Evolutionary conservation across 1,284 basidiomycete genomes (phyloP), one percentile per base, ranked within the genome.

Genomic region (Trichosporon faecale): DNA sequence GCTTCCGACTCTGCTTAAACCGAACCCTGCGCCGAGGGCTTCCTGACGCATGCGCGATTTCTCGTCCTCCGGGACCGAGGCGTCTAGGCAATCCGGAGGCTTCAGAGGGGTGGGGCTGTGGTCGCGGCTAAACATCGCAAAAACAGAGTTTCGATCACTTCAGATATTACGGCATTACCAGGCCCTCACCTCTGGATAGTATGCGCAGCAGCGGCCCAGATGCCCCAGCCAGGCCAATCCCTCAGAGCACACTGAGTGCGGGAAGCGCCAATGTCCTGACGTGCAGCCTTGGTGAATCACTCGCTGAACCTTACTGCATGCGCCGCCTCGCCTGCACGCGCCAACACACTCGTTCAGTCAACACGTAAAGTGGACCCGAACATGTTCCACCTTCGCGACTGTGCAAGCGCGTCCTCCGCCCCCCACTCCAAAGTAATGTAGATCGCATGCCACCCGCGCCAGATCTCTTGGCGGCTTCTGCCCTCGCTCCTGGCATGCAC

Each of bases 251-350:
- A 11, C 7, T 52, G 18, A 46, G 23, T 21, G 21, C 49, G 49
- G 49, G 49, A 52, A 52, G 49, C 49, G 21, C 49, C 16, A 25
- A 44, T 11, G 6, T 52, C 23, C 23, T 25, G 49, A 23, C 49
- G 11, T 52, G 49, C 49, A 52, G 49, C 49, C 49, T 52, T 52
- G 49, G 49, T 52, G 49, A 52, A 52, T 52, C 49, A 52, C 49
- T 52, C 49, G 49, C 49, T 52, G 49, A 52, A 52, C 21, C 49
- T 52, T 52, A 52, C 49, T 44, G 40, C 9, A 5, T n/a, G 40
- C 40, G 40, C 40, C 40, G 40, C 6, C 4, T 18, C 40, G 40
- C 16, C 18, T 4, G 18, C 40, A 8, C 49, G 7, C 49, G 23
- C 49, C 49, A 55, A 9, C 40, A 8, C 40, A n/a, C 40, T n/a